A percentile compares a stretch with the other conserved stretches of the same genome.
Evolutionary conservation across 73 alveolate genomes (phyloP).

Genomic region (Tetrahymena malaccensis): DNA sequence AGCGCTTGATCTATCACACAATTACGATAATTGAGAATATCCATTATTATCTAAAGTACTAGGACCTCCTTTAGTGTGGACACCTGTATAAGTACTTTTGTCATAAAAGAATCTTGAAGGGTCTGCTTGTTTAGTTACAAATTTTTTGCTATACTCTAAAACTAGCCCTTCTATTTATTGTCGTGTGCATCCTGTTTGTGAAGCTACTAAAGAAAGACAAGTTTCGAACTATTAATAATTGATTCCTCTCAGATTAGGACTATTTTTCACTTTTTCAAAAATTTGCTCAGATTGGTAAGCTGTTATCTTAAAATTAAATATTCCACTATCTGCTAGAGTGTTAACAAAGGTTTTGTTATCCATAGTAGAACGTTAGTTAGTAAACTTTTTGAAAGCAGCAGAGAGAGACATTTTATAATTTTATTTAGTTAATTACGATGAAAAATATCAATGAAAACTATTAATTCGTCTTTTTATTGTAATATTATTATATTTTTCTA

Average conservation of each 20-base stretch:
- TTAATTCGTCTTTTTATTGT: no score
- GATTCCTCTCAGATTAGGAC: neutral
- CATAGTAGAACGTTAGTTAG: neutral
- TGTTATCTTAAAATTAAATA: neutral
- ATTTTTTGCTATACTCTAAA: neutral
- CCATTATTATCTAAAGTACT: conserved; percentile 54
- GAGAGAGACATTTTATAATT: neutral
- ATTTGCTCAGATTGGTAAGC: neutral
- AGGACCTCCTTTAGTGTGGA: conserved; percentile 92
- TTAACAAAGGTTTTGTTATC: neutral
- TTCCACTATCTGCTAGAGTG: neutral
- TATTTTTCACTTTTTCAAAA: neutral
- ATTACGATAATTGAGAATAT: neutral
- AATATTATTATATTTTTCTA: no score
- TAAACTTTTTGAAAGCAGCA: neutral
- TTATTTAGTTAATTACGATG: neutral
- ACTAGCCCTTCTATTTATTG: neutral
- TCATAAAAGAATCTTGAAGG: conserved; percentile 63
- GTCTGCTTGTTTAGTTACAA: conserved; percentile 59
- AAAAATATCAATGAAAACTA: no score
- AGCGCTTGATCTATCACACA: neutral
- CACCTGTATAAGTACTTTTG: conserved; percentile 83
- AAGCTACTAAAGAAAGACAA: neutral
- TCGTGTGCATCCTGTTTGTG: neutral
- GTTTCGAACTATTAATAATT: neutral